phyloP scores from a whole-genome alignment of 192 early-diverging fungal species.

The Coemansia erecta region DNA sequence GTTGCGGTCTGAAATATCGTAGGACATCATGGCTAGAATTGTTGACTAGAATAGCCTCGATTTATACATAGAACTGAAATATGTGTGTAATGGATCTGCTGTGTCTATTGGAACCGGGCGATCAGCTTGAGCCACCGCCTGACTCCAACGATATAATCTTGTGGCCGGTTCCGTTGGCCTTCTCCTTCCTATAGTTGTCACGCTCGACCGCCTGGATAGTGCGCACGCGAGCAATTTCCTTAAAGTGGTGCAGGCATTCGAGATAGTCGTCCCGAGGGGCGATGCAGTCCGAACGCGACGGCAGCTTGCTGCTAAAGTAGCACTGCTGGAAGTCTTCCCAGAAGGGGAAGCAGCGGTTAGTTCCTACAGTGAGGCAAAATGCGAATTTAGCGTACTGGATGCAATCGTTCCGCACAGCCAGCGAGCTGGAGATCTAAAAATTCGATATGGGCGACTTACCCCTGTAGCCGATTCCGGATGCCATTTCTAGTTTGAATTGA shows the following conservation, averaged over 20 bases:
- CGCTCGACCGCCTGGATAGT: conserved; percentile 51
- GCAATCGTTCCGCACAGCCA: no score
- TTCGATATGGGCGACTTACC: conserved; percentile 17
- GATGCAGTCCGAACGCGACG: conserved; percentile 72
- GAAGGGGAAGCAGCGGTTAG: conserved; percentile 91
- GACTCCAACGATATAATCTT: conserved; percentile 36
- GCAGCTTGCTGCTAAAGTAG: conserved; percentile 70
- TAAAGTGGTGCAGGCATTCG: conserved; percentile 94
- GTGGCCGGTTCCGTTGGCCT: conserved; percentile 46
- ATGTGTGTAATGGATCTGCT: no score
- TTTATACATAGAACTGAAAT: no score
- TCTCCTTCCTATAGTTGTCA: conserved; percentile 40
- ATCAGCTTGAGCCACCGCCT: conserved; percentile 1
- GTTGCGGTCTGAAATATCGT: no score
- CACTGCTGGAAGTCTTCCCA: conserved; percentile 98
- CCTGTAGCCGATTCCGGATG: conserved; percentile 49
- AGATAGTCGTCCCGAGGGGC: conserved; percentile 88
- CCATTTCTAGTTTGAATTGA: conserved; percentile 18
- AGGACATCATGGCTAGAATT: no score
- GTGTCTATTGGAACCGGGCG: no score
- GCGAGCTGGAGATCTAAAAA: not conserved
- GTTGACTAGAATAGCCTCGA: no score
- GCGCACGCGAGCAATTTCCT: conserved; percentile 67
- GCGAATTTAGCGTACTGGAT: no score
- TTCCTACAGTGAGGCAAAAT: conserved; percentile 55